Base-by-base conservation (phyloP, 1,139 yeast species). In the Taphrina communis region DNA sequence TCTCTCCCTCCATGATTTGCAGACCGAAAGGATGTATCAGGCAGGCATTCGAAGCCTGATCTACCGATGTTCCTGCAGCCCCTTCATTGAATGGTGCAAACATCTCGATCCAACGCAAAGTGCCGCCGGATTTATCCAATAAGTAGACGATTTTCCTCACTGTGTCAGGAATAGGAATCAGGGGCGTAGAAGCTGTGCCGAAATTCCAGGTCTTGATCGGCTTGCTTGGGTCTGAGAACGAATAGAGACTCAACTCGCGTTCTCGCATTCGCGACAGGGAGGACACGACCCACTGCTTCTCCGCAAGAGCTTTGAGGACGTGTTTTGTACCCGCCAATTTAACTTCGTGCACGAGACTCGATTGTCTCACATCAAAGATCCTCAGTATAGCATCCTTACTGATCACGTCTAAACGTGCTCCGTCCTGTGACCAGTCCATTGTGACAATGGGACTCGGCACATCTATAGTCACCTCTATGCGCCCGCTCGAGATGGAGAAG, bases 71-170 rank as follows among this genome's bases (percentile, higher is more conserved):
- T 19, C 67, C 52, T 14, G 67, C 61, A n/a, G 67, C 67, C 6
- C 67, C 67, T 31, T 63, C 67, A 21, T 63, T 63, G 48, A 48
- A 63, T 11, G 67, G 67, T 12, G 67, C 35, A 25, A 63, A 44
- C 42, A 55, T 53, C 48, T 63, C 67, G 48, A 46, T 46, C 67
- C 67, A 63, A 12, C 67, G 60, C 55, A 63, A 25, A 7, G 61
- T 55, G 38, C 67, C 67, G 9, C 61, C 67, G 4, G 67, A 63
- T 46, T 63, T 63, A 31, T 63, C 67, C 44, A 63, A 61, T 12
- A 63, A 38, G 46, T 63, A 63, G 55, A 63, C 61, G 25, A 63
- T 46, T 12, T 63, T 63, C 42, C 67, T 53, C 9, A 36, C 67
- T 6, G 44, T 17, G 35, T 63, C 67, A 12, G 52, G 55, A 7